Base-by-base conservation (phyloP, 371 early-diverging fungal genomes). In the Capillidium rhysosporum region DNA sequence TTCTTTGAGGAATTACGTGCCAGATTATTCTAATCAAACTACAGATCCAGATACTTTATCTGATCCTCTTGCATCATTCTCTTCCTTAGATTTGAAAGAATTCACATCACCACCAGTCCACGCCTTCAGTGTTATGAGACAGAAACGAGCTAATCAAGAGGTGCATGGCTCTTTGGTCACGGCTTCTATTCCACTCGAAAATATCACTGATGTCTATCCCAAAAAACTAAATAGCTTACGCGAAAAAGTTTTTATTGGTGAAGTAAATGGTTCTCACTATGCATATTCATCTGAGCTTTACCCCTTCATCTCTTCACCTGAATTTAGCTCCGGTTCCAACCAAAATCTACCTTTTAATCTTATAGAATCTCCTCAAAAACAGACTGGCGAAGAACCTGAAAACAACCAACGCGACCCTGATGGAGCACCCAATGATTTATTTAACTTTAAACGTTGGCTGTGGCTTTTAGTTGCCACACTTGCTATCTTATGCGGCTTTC, bases 211-310 rank as follows among this genome's bases (percentile, higher is more conserved):
- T 12, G 34, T 34, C 34, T 12, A 34, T 34, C 34, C 34, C 53
- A 26, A 52, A 49, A 40, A 31, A 34, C 26, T 39, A 23, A 21
- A 21, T 48, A 26, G 48, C 52, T 46, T 41, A 23, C 66, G 58
- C 23, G 29, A 31, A 9, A 26, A 20, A 14, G 30, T 46, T 9
- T 80, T 78, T 53, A 67, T 83, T 3, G 77, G 80, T 24, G 59
- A 62, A 1, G 62, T 75, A 25, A 63, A 73, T 34, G 77, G 71
- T 26, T 73, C 69, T 39, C 62, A 77, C 1, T 81, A 71, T 54
- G 72, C 75, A 1, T 61, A 81, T 5, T 76, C 56, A 20, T 41
- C 56, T 3, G n/a, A 52, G n/a, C 1, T 8, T 24, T 52, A 34
- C 26, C 52, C 52, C 4, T 52, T 40, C 26, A 16, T 52, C n/a